These are phyloP conservation scores for Sphaerulina musiva DNA, from an alignment of 2,329 filamentous ascomycete species.

Conservation along the genomic window DNA sequence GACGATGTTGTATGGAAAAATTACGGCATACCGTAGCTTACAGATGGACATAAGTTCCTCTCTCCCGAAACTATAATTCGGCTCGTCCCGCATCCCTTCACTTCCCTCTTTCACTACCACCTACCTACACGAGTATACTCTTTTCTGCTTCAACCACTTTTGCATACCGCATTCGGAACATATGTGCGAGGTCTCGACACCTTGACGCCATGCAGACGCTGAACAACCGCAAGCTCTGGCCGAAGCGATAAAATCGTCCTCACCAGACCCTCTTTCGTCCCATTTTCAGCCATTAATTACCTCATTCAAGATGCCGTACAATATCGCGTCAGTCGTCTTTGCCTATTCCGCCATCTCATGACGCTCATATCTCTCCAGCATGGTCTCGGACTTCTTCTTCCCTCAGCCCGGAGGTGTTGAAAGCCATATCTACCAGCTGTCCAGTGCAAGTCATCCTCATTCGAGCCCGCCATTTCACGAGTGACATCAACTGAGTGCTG, in stretches of 20 bases:
- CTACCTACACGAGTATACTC: not conserved
- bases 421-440: constrained; percentile 97
- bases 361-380: constrained; percentile 42
- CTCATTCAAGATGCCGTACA: constrained; percentile 54
- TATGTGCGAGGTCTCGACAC: not conserved
- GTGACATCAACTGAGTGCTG: not conserved
- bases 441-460: constrained; percentile 49
- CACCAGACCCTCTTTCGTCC: not conserved
- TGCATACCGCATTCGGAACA: not conserved
- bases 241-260: constrained; percentile 8
- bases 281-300: too few species aligned
- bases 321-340: constrained; percentile 53
- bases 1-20: not conserved
- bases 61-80: not conserved
- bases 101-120: too few species aligned
- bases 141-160: not conserved
- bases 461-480: not conserved
- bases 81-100: too few species aligned
- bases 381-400: constrained; percentile 99
- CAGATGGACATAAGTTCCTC: not conserved
- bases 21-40: constrained; percentile 1
- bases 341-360: not conserved
- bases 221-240: constrained; percentile 1
- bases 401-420: constrained; percentile 92
- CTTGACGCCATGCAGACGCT: constrained; percentile 8